Evolutionary conservation across 192 early-diverging fungal genomes (phyloP).

Genomic region (Coemansia biformis): DNA sequence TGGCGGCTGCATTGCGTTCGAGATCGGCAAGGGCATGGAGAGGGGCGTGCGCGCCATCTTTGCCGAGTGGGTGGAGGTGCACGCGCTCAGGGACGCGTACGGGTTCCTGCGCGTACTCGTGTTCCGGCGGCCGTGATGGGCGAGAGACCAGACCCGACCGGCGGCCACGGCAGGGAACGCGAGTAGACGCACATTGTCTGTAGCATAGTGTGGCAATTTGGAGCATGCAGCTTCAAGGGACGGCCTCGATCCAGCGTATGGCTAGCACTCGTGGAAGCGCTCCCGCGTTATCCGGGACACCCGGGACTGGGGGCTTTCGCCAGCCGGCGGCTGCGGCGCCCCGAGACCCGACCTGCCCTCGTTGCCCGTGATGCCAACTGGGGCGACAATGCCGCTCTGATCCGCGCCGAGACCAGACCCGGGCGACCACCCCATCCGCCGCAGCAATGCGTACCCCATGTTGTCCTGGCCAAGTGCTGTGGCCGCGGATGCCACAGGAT

Average conservation of each 20-base stretch:
- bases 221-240: too few relatives aligned
- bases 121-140: constrained; percentile 10
- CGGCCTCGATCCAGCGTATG: too few relatives aligned
- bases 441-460: constrained; percentile 28
- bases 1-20: constrained; percentile 47
- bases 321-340: background rate
- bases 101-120: constrained; percentile 59
- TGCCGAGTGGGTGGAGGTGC: constrained; percentile 40
- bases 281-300: constrained; percentile 21
- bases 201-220: too few relatives aligned
- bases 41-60: constrained; percentile 51
- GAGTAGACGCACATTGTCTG: too few relatives aligned
- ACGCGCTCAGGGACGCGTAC: constrained; percentile 43
- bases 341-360: constrained; percentile 24
- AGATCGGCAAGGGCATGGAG: constrained; percentile 61
- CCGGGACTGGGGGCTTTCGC: constrained; percentile 10
- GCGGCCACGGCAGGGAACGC: too few relatives aligned
- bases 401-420: constrained; percentile 39
- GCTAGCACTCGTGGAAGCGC: constrained; percentile 26
- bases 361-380: constrained; percentile 23
- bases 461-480: constrained; percentile 21
- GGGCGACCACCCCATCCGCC: constrained; percentile 41
- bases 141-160: background rate
- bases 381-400: constrained; percentile 17
- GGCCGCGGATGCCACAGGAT: too few relatives aligned